Evolutionary conservation across 116 monocot genomes (phyloP), one percentile per base, ranked within the genome.

Genomic region (Dioscorea cayenensis): DNA sequence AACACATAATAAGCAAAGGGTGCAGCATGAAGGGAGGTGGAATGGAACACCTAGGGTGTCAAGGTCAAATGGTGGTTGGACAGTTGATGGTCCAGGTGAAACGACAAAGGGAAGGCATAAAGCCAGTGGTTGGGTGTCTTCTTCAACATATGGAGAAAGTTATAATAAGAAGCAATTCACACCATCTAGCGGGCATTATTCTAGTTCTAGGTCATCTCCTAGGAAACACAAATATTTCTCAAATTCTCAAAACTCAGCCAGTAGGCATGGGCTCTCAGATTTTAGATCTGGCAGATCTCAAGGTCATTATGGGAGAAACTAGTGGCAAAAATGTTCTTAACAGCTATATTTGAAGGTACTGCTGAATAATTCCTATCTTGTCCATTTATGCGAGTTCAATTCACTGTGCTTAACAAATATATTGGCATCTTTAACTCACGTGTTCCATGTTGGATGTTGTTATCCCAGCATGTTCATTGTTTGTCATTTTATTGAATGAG

Each of bases 51-150:
- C 74, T 32, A 13, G 22, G 28, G 82, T 82, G 43, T 84, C 84
- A 28, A 84, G 68, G 60, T 49, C 29, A 27, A 81, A 65, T 38
- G 80, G 87, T 55, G 79, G 82, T 52, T 81, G 82, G 84, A 79
- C 72, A 32, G 79, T 75, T 65, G 84, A 85, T 70, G 82, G 79
- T 80, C 72, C 50, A 20, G 75, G 49, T 67, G 75, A 82, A 19
- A 14, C 49, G 23, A 70, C 82, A 43, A 43, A 19, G 55, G 38
- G 37, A 73, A 78, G 68, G 67, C 68, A 38, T 29, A 86, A 68
- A 59, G 23, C 71, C 51, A 74, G 75, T 22, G 68, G 13, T 49
- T 82, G 72, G 72, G 51, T 28, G 61, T 85, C 82, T 75, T 69
- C 74, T 10, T 14, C 66, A 21, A 71, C 62, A 9, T 77, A 73